A percentile compares a stretch with the other conserved stretches of the same genome.
These are phyloP conservation scores for Cubamyces lactineus DNA, from an alignment of 768 basidiomycete genomes.

Conservation along the genomic window DNA sequence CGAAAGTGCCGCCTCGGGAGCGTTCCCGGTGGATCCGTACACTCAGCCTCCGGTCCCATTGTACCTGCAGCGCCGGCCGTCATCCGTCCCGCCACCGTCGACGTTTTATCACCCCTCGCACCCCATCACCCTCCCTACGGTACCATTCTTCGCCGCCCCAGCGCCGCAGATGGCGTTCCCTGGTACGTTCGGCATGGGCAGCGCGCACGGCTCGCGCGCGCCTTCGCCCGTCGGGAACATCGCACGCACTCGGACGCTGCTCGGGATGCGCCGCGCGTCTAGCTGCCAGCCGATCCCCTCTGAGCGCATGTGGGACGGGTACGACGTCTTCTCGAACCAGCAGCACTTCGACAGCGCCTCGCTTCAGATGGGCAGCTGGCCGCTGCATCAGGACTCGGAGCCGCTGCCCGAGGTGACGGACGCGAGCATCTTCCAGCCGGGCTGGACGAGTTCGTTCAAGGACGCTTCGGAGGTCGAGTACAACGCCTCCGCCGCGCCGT, in stretches of 20 bases:
- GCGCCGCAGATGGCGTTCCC: constrained; percentile 13
- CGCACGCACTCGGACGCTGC: constrained; percentile 44
- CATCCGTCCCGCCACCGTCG: constrained; percentile 64
- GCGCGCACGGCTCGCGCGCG: constrained; percentile 40
- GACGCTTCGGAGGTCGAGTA: constrained; percentile 13
- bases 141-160: constrained; percentile 43
- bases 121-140: constrained; percentile 46
- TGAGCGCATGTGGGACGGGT: constrained; percentile 38
- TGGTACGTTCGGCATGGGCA: constrained; percentile 1
- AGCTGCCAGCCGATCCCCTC: constrained; percentile 47
- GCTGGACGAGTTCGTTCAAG: constrained; percentile 24
- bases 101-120: constrained; percentile 34
- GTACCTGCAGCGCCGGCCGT: constrained; percentile 56
- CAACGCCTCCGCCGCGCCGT: not conserved
- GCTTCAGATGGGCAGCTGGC: constrained; percentile 17
- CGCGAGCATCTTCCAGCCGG: constrained; percentile 27
- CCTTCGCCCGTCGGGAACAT: constrained; percentile 50
- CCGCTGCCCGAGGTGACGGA: constrained; percentile 48
- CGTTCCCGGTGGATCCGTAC: constrained; percentile 25
- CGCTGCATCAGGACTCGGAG: constrained; percentile 47
- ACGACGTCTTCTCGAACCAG: constrained; percentile 16
- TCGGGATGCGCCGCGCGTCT: constrained; percentile 54
- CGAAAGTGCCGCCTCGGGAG: constrained; percentile 25
- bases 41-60: constrained; percentile 16
- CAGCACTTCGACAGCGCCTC: constrained; percentile 5